A percentile compares a stretch with the other conserved stretches of the same genome.
phyloP scores from a whole-genome alignment of 164 flowering plant species.

The Platanus orientalis region DNA sequence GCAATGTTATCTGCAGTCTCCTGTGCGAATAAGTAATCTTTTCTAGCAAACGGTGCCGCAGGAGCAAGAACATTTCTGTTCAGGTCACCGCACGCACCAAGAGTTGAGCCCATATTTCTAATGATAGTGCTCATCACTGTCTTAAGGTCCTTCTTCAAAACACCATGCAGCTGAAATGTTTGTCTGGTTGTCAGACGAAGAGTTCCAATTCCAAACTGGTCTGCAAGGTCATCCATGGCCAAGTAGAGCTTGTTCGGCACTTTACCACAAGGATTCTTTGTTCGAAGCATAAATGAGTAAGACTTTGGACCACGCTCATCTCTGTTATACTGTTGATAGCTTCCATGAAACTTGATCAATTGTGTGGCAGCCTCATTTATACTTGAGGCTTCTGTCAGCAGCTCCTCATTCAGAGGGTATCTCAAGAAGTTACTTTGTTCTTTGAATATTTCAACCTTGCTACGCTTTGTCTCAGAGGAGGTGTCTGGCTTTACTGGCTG shows the following conservation, averaged over 20 bases:
- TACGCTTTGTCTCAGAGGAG: constrained; percentile 66
- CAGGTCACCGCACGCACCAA: constrained; percentile 99
- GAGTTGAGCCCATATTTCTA: constrained; percentile 85
- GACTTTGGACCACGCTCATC: constrained; percentile 74
- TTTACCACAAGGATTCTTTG: constrained; percentile 92
- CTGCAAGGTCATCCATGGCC: constrained; percentile 95
- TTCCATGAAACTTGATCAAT: constrained; percentile 96
- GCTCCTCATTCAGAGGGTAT: constrained; percentile 94
- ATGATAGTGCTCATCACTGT: constrained; percentile 92
- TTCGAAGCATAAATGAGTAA: constrained; percentile 95
- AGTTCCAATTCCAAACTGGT: constrained; percentile 91
- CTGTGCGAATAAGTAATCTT: constrained; percentile 89
- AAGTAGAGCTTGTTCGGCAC: constrained; percentile 87
- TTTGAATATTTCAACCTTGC: constrained; percentile 95
- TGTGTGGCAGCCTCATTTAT: constrained; percentile 90
- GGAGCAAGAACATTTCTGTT: constrained; percentile 99
- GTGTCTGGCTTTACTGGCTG: constrained; percentile 83
- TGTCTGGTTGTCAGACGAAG: constrained; percentile 96
- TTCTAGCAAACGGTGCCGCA: constrained; percentile 79
- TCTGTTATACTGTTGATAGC: constrained; percentile 87
- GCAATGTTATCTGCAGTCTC: constrained; percentile 96
- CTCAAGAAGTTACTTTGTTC: constrained; percentile 88
- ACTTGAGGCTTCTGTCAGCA: constrained; percentile 75
- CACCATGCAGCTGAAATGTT: constrained; percentile 99
- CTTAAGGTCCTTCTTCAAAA: constrained; percentile 83